phyloP scores from a whole-genome alignment of 1,139 yeast species.

The Yamadazyma siamensis region DNA sequence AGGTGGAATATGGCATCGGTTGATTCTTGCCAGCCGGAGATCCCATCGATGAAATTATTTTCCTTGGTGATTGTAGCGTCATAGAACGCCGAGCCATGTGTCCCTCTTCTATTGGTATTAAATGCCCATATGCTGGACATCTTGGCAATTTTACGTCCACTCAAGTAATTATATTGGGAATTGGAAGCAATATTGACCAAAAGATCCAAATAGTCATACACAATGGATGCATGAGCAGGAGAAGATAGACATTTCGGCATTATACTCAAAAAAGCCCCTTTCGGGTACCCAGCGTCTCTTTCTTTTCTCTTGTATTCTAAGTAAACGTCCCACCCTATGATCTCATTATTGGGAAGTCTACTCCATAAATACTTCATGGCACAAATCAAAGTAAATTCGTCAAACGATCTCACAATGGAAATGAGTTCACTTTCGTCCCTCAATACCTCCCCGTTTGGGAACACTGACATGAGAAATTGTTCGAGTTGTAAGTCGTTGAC shows the following conservation, averaged over 20 bases:
- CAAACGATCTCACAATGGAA: conserved; percentile 42
- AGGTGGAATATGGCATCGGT: conserved; percentile 86
- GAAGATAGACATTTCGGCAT: conserved; percentile 84
- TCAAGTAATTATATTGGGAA: conserved; percentile 72
- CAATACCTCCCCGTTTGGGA: conserved; percentile 48
- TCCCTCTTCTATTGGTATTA: conserved; percentile 20
- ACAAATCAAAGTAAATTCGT: conserved; percentile 67
- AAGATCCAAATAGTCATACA: conserved; percentile 80
- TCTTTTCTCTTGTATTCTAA: conserved; percentile 66
- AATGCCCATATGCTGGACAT: conserved; percentile 93
- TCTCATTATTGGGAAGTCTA: conserved; percentile 72
- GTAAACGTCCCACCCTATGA: conserved; percentile 86
- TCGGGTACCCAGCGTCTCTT: conserved; percentile 61
- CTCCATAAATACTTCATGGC: conserved; percentile 84
- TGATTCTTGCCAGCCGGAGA: conserved; percentile 74
- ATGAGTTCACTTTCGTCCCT: conserved; percentile 30
- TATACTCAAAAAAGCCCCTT: conserved; percentile 67
- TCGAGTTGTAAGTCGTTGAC: conserved; percentile 57
- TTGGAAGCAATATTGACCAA: conserved; percentile 80
- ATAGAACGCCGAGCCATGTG: conserved; percentile 28
- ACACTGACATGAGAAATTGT: conserved; percentile 46
- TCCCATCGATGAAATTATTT: conserved; percentile 61
- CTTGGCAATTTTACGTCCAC: conserved; percentile 76
- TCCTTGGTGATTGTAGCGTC: conserved; percentile 40
- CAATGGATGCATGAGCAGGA: conserved; percentile 86